phyloP scores from a whole-genome alignment of 2,329 filamentous ascomycete species.

The Aureobasidium sp. region DNA sequence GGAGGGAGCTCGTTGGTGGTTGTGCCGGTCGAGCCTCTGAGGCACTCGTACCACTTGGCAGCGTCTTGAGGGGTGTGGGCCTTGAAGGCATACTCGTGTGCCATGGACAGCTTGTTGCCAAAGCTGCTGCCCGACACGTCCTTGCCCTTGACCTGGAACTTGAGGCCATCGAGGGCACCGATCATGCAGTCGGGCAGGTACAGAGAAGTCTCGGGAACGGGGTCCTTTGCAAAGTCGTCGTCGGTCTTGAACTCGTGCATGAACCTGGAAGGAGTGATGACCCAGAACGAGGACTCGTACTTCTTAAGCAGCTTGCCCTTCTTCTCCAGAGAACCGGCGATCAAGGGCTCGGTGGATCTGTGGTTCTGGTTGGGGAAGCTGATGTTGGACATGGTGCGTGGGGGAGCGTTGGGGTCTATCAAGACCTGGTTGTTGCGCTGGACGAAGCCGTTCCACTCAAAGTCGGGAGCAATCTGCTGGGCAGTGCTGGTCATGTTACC shows the following conservation, averaged over 20 bases:
- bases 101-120: constrained; percentile 72
- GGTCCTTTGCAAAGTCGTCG: constrained; percentile 66
- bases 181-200: constrained; percentile 87
- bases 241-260: constrained; percentile 95
- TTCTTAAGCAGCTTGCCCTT: constrained; percentile 82
- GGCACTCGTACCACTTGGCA: constrained; percentile 74
- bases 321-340: constrained; percentile 82
- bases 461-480: constrained; percentile 72
- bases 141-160: constrained; percentile 95
- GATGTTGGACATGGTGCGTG: constrained; percentile 67
- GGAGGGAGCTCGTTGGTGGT: constrained; percentile 36
- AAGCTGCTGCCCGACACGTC: constrained; percentile 72
- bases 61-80: constrained; percentile 75
- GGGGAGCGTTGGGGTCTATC: constrained; percentile 67
- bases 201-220: constrained; percentile 77
- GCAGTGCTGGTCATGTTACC: constrained; percentile 71
- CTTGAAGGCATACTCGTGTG: constrained; percentile 78
- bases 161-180: constrained; percentile 64
- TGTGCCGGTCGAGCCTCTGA: constrained; percentile 54
- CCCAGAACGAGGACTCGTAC: constrained; percentile 79
- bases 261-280: constrained; percentile 79
- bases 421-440: constrained; percentile 63
- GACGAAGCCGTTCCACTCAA: constrained; percentile 86
- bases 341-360: constrained; percentile 67
- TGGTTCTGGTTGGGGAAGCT: constrained; percentile 87